phyloP scores from a whole-genome alignment of 495 filamentous ascomycete species.

The Xylaria intraflava region DNA sequence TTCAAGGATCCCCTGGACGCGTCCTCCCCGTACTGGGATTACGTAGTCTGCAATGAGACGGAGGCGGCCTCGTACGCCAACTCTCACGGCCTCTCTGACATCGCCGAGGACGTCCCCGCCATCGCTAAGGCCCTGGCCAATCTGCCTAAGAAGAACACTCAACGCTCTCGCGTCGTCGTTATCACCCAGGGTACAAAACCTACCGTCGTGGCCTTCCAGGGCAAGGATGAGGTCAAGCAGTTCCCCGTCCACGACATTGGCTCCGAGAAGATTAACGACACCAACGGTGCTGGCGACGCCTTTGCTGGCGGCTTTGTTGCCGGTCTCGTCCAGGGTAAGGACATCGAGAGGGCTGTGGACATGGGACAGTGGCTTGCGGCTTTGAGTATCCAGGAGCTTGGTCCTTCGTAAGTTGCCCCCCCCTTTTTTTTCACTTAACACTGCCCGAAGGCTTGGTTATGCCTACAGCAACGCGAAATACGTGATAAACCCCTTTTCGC shows the following conservation, averaged over 20 bases:
- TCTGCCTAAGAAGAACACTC: slow-evolving; percentile 83
- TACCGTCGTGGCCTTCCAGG: slow-evolving; percentile 71
- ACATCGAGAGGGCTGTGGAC: slow-evolving; percentile 67
- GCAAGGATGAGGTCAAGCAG: slow-evolving; percentile 63
- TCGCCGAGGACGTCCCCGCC: slow-evolving; percentile 68
- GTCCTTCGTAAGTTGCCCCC: slow-evolving; percentile 73
- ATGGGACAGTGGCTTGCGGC: slow-evolving; percentile 94
- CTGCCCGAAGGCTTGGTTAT: background rate
- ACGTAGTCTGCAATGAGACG: slow-evolving; percentile 93
- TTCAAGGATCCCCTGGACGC: slow-evolving; percentile 93
- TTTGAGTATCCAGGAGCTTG: slow-evolving; percentile 85
- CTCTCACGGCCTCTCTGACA: slow-evolving; percentile 58
- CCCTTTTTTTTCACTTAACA: slow-evolving; percentile 4
- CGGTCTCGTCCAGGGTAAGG: slow-evolving; percentile 76
- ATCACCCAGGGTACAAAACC: slow-evolving; percentile 91
- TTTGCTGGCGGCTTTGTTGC: slow-evolving; percentile 93
- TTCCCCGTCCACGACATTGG: slow-evolving; percentile 73
- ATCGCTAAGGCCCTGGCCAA: slow-evolving; percentile 81
- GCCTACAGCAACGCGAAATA: background rate
- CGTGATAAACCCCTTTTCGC: background rate
- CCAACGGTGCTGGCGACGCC: slow-evolving; percentile 94
- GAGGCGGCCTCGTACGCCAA: slow-evolving; percentile 83
- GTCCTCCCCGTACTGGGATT: slow-evolving; percentile 86
- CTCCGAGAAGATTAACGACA: slow-evolving; percentile 77
- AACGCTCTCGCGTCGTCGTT: slow-evolving; percentile 72